These are phyloP conservation scores for Gnomoniopsis smithogilvyi DNA, from an alignment of 2,329 filamentous ascomycete genomes.

Conservation along the genomic window DNA sequence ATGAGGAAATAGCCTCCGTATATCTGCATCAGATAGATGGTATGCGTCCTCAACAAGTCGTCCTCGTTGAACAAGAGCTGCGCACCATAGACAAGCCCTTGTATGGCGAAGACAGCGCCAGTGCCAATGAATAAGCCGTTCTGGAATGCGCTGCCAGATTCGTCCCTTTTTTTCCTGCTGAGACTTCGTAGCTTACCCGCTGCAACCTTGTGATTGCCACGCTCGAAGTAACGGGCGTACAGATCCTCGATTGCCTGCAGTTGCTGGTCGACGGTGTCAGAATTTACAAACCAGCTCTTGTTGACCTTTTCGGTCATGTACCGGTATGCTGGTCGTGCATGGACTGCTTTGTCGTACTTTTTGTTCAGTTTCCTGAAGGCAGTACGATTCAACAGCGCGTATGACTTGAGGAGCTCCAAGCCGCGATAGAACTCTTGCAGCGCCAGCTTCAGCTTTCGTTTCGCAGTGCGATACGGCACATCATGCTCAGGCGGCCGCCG, in stretches of 20 bases:
- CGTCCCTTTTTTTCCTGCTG: constrained; percentile 53
- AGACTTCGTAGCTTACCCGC: constrained; percentile 80
- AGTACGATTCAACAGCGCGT: constrained; percentile 83
- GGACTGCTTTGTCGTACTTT: constrained; percentile 91
- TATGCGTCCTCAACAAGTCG: constrained; percentile 44
- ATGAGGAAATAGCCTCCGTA: constrained; percentile 91
- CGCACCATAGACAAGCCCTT: constrained; percentile 61
- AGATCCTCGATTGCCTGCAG: constrained; percentile 83
- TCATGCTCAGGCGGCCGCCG: constrained; percentile 50
- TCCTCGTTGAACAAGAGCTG: constrained; percentile 52
- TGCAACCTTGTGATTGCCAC: constrained; percentile 88
- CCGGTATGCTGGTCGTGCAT: constrained; percentile 70
- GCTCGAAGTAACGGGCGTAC: constrained; percentile 92
- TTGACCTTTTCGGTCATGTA: constrained; percentile 93
- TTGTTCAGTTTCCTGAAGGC: constrained; percentile 98
- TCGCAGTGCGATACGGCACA: constrained; percentile 82
- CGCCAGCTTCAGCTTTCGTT: constrained; percentile 86
- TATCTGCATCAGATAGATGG: constrained; percentile 76
- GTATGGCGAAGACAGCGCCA: constrained; percentile 62
- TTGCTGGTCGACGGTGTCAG: constrained; percentile 76
- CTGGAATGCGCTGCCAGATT: constrained; percentile 56
- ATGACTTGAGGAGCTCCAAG: constrained; percentile 88
- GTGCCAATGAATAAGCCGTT: constrained; percentile 66
- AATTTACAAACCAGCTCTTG: constrained; percentile 86
- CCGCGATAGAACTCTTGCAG: constrained; percentile 91